Evolutionary conservation across 495 filamentous ascomycete species (phyloP), one percentile per base, ranked within the genome.

Genomic region (Tuber borchii): DNA sequence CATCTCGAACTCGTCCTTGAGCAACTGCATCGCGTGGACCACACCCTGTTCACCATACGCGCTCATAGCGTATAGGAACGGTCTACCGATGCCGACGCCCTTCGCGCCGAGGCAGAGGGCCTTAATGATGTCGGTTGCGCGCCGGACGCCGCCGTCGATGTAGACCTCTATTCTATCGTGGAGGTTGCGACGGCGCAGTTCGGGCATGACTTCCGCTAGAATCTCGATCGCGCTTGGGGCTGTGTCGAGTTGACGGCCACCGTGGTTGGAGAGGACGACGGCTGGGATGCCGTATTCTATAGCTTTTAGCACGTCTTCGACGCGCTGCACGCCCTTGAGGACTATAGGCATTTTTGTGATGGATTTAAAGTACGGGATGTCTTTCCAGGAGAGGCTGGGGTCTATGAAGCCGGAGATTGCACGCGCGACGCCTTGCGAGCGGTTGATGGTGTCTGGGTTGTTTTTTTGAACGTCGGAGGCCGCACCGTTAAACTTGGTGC

Each of bases 1-100:
- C 95, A 98, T 97, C 87, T 95, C 94, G 90, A 99, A 93, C 88
- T 99, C 95, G 83, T 98, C 95, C 87, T 93, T 96, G 76, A 99
- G 88, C 78, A 99, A 86, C 85, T 95, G 92, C 91, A 97, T 97
- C 34, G 95, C 95, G 22, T 93, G 88, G 78, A 95, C 90, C 40
- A 97, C 95, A 76, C 95, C 95, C 3, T 90, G 87, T 73, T 93
- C 85, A 0, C 95, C 95, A 83, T 99, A 99, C 19, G 94, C 88
- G 69, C 90, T 92, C 95, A 99, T 99, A 74, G 95, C 95, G 83
- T 91, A 99, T 80, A 99, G 83, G 88, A 99, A 97, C 5, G 95
- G 95, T 16, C 95, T 86, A 1, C 95, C 95, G 80, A 99, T 97
- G 51, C 95, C 95, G 6, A 97, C 94, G 39, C 94, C 95, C 83